Evolutionary conservation across 2,329 filamentous ascomycete species (phyloP), one percentile per base, ranked within the genome.

Genomic region (Beauveria medogensis): DNA sequence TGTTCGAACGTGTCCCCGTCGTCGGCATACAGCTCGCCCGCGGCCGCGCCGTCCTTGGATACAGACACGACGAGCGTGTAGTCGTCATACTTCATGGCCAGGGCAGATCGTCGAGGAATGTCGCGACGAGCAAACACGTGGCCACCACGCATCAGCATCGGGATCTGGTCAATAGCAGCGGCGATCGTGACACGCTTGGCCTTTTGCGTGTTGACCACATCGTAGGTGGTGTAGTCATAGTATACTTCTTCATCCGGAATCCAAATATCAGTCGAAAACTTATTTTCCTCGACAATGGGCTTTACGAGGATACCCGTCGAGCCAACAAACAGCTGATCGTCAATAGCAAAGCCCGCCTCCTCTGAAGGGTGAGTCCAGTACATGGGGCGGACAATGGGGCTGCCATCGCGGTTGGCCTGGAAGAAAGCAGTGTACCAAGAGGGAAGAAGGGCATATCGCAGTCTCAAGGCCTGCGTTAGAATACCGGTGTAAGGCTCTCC

Each of bases 361-460:
- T 95, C 92, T 0, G 82, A 78, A 0, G 94, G 94, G 70, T 96
- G 91, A 2, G 91, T 89, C 78, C 93, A 97, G 77, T 92, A 96
- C 77, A 97, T 92, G 10, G 94, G 93, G 57, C 91, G 85, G 60
- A 99, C 80, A 67, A 99, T 93, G 0, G 94, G 94, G 60, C 87
- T 89, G 46, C 92, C 93, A 53, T 90, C 86, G 18, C 86, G 81
- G 67, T 90, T 88, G 14, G 94, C 91, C 69, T 95, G 86, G 70
- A 93, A 91, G 80, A 99, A 99, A 9, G 93, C 92, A 1, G 93
- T 97, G 74, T 99, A 99, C 92, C 92, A 97, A 1, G 90, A 86
- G 30, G 94, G 94, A 46, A 99, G 82, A 41, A 99, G 82, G 64
- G 88, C 86, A 75, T 99, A 99, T 55, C 94, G 86, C 47, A 99